Base-by-base conservation (phyloP, 805 yeast genomes). In the Starmerella potacharoeniae region DNA sequence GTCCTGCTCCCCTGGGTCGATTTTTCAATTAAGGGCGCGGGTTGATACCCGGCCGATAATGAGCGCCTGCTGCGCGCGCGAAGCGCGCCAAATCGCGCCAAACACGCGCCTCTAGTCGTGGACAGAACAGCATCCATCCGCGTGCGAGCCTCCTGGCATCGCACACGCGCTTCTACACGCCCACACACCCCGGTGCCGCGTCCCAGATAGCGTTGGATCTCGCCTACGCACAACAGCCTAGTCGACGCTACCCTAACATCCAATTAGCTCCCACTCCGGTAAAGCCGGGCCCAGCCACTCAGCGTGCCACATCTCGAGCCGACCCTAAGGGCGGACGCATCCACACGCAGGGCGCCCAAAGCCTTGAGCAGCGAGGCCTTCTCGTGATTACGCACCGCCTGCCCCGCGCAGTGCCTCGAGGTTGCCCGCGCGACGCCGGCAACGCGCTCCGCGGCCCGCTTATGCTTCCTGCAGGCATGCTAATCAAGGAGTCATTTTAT, bases 1-100 rank as follows among this genome's bases (percentile, higher is more conserved):
- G 16, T 14, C 10, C 28, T 14, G 14, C 31, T 30, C 36, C 47
- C 47, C 36, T 43, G 47, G 14, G 35, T 5, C 5, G 36, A 30
- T 43, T 43, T 42, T 43, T 43, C 46, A 43, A 43, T 43, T 43
- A 43, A 43, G 47, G 47, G 47, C 47, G n/a, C 6, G 47, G 47
- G 36, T 43, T n/a, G n/a, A 30, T n/a, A 14, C 35, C 17, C 35
- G 47, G 17, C 36, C 14, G 9, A 5, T 30, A 31, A 30, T 14
- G 36, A 43, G 9, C 36, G 35, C 8, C 47, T 31, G 22, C 33
- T 28, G 45, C 16, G 16, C 33, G 14, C n/a, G n/a, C 10, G 5
- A 16, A 11, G 22, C 33, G 10, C n/a, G 9, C 8, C 10, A 28
- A 41, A 10, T 41, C 30, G 44, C n/a, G 14, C 28, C 47, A 8